Base-by-base conservation (phyloP, 257 asterid genomes). In the Solanum habrochaites region DNA sequence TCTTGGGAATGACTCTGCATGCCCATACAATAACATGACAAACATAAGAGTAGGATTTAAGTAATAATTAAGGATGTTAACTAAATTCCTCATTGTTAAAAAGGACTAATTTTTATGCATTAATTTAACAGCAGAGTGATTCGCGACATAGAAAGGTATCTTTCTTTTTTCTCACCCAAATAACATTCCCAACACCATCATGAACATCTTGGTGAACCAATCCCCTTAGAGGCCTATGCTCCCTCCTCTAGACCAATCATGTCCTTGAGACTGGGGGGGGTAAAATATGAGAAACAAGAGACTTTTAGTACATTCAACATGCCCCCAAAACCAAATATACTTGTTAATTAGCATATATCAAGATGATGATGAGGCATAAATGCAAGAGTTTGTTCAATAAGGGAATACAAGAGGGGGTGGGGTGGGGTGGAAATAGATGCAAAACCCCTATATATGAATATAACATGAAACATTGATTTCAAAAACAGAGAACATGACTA, bases 1-100 rank as follows among this genome's bases (percentile, higher is more conserved):
- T 95, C 98, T 97, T 97, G 98, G 99, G 99, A 94, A 97, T 97
- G 88, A 97, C 98, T 93, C 99, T 97, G 94, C 90, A 89, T n/a
- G 87, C 88, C 88, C 83, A 88, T 93, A 94, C 94, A 94, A 91
- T 85, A 93, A 93, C 90, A 95, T 82, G 98, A 94, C 96, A 93
- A 95, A 52, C 42, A 71, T 90, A 85, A 85, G 29, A 11, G 37
- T 6, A 67, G 35, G 18, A 13, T 39, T 27, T 27, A 27, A 27
- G 49, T 85, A 47, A 83, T n/a, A 85, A 86, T 42, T 40, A 77
- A 83, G 49, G 84, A 7, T 15, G 52, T 83, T 45, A 45, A 80
- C 67, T 27, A 14, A 47, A 80, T 47, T 80, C 16, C 11, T 27
- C 73, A 88, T 71, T 71, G 82, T 43, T 85, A 35, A 78, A 62